Percentiles rank a stretch among this genome's conserved stretches.
Conservation (phyloP, 805 yeast genomes). For the Saturnispora sanitii region DNA sequence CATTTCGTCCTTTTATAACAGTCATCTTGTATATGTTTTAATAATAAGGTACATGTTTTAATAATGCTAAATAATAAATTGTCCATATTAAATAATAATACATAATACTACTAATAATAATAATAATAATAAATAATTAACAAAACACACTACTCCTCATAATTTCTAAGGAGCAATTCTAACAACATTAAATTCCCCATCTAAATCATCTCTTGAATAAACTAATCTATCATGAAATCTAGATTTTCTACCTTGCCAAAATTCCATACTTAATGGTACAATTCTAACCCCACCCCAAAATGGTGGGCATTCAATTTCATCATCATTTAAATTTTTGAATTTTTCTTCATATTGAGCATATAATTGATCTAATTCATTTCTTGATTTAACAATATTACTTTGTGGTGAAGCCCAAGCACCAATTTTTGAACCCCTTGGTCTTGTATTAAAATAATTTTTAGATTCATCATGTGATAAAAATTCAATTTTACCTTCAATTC, state of each 20-base stretch:
- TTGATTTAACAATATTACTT: conserved; percentile 44
- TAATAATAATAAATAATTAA: not conserved
- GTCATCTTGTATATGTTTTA: too few species aligned
- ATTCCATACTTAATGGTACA: conserved; percentile 83
- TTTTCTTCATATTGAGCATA: conserved; percentile 40
- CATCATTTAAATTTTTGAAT: conserved; percentile 44
- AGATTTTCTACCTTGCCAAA: conserved; percentile 93
- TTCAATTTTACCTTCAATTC: conserved; percentile 82
- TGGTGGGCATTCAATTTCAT: conserved; percentile 80
- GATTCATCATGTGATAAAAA: conserved; percentile 63
- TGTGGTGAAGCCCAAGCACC: conserved; percentile 98
- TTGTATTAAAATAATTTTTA: conserved; percentile 66
- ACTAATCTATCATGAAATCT: conserved; percentile 85
- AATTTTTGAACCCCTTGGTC: conserved; percentile 87
- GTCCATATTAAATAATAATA: too few species aligned
- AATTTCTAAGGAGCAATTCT: conserved; percentile 56
- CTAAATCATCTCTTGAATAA: conserved; percentile 45
- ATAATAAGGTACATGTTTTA: too few species aligned
- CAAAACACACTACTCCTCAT: not conserved
- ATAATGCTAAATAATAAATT: too few species aligned
- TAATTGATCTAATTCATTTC: conserved; percentile 54
- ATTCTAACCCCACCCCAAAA: conserved; percentile 93
- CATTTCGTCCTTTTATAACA: too few species aligned
- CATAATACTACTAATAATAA: not conserved
- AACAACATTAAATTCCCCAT: conserved; percentile 48